Conservation (phyloP, 495 filamentous ascomycete species). For the Clohesyomyces aquaticus region DNA sequence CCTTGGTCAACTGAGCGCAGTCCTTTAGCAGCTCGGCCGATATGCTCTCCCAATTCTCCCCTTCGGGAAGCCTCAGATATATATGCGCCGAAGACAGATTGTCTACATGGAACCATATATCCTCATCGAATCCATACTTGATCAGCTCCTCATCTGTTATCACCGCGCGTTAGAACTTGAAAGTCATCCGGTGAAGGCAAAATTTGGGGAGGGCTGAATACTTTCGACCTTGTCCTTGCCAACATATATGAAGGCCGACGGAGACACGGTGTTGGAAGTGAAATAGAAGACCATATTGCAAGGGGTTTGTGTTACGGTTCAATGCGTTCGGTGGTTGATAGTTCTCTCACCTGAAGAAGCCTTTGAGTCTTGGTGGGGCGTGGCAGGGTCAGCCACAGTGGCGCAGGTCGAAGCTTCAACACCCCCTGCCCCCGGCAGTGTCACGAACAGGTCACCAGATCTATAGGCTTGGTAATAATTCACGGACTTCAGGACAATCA, state of each 20-base stretch:
- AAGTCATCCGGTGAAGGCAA: slow-evolving; percentile 8
- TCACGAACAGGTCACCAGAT: too few species aligned
- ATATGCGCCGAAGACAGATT: slow-evolving; percentile 96
- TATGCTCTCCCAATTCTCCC: slow-evolving; percentile 84
- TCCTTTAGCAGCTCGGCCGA: slow-evolving; percentile 75
- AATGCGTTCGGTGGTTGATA: not conserved
- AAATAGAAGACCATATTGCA: slow-evolving; percentile 90
- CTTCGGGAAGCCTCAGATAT: slow-evolving; percentile 82
- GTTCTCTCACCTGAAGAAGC: not conserved
- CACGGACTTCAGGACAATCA: not conserved
- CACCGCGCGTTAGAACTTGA: slow-evolving; percentile 1
- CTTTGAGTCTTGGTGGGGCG: not conserved
- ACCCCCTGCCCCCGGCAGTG: not conserved
- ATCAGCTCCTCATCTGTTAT: slow-evolving; percentile 92
- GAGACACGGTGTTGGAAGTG: slow-evolving; percentile 76
- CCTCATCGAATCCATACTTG: slow-evolving; percentile 87
- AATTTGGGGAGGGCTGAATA: slow-evolving; percentile 51
- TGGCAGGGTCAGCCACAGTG: not conserved
- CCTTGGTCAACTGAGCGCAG: slow-evolving; percentile 93
- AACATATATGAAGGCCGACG: slow-evolving; percentile 85
- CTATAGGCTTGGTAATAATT: too few species aligned
- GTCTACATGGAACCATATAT: slow-evolving; percentile 99
- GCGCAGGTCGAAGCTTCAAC: not conserved
- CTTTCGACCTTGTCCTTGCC: slow-evolving; percentile 99
- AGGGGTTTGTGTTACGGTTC: not conserved